Evolutionary conservation across 2,329 filamentous ascomycete genomes (phyloP), one percentile per base, ranked within the genome.

Genomic region (Pochonia chlamydosporia): DNA sequence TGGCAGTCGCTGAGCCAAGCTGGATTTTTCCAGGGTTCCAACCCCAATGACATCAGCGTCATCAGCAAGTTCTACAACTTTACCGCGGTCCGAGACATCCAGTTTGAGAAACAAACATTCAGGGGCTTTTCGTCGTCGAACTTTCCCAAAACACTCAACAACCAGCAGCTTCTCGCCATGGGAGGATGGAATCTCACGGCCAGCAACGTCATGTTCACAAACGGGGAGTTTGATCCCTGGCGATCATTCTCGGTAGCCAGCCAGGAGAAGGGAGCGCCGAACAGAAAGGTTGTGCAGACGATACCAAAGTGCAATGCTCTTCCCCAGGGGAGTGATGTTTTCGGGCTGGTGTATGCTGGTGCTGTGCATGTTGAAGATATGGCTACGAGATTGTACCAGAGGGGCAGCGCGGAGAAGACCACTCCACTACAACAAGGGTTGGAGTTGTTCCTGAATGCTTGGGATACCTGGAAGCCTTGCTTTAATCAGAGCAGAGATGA

Each of bases 81-180:
- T 13, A 25, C 26, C 10, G 41, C 41, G 23, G n/a, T 43, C 5
- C 14, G 16, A 5, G 41, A 43, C 26, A 43, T 43, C 3, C 24
- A 31, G 14, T 3, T 10, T 18, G 33, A 30, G 28, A 11, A 23
- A 20, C 4, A 37, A 35, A 49, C 3, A 11, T 52, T 20, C 18
- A n/a, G 20, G 3, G 44, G 2, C 18, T 48, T 49, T 31, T 18
- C 21, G 10, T 26, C 42, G 11, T 48, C 47, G 5, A 39, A 39
- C 23, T 44, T 52, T 30, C 51, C 51, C 1, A 18, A 30, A 1
- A 14, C 26, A 21, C 40, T 25, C 18, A 46, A 41, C 35, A 47
- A 49, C 39, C 74, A 74, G 52, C 68, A 75, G 54, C 67, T 72
- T 21, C 54, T 62, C 40, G 56, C 48, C 39, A 49, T 54, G 25